Evolutionary conservation across 139 green algal species (phyloP).

Genomic region (Nannochloris sp.): DNA sequence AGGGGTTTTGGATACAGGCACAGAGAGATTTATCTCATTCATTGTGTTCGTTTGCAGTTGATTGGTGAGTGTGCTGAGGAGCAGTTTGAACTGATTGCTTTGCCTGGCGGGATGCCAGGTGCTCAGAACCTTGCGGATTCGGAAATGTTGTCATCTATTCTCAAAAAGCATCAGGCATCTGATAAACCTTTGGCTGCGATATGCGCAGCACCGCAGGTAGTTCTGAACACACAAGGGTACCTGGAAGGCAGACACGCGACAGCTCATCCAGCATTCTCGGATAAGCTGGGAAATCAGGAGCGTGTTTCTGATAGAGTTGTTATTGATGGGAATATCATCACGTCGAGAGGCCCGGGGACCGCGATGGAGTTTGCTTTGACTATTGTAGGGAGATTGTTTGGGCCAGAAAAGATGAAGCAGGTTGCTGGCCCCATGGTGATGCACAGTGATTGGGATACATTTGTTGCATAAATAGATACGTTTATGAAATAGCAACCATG

Average conservation of each 20-base stretch:
- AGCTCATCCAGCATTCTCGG: constrained; percentile 78
- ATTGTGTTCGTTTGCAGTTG: constrained; percentile 3
- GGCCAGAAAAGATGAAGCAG: constrained; percentile 66
- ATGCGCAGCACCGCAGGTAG: constrained; percentile 87
- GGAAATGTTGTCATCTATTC: constrained; percentile 37
- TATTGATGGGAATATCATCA: constrained; percentile 73
- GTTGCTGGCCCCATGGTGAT: constrained; percentile 91
- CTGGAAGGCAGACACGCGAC: constrained; percentile 69
- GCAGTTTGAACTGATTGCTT: constrained; percentile 74
- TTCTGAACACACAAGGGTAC: constrained; percentile 67
- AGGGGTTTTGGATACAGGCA: constrained; percentile 8
- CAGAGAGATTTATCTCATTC: background rate
- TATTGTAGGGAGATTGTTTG: constrained; percentile 83
- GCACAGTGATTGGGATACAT: constrained; percentile 26
- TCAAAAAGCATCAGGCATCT: constrained; percentile 42
- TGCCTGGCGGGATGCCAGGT: constrained; percentile 89
- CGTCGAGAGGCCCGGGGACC: constrained; percentile 78
- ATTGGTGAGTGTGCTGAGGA: constrained; percentile 34
- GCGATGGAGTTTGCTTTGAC: constrained; percentile 90
- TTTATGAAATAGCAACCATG: constrained; percentile 16
- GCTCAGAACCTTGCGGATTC: constrained; percentile 77
- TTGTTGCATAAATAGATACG: background rate
- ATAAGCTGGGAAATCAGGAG: constrained; percentile 58
- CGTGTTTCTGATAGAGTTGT: constrained; percentile 69
- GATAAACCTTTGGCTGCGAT: constrained; percentile 73